Evolutionary conservation across 2,329 filamentous ascomycete species (phyloP).

Genomic region (Byssoonygena ceratinophila): DNA sequence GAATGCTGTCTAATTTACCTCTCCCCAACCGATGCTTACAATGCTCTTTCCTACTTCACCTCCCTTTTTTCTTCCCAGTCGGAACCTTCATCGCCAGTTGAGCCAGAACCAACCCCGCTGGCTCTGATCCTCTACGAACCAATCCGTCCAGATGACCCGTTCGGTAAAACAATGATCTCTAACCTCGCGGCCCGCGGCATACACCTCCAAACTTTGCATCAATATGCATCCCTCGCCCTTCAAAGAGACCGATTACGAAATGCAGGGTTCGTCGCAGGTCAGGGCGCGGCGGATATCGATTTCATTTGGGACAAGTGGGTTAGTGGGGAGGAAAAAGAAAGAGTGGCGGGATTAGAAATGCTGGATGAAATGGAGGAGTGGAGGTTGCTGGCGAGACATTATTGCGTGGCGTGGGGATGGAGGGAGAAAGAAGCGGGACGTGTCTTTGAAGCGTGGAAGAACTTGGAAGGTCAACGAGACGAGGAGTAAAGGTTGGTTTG

Average conservation of each 20-base stretch:
- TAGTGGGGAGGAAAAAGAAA: slow-evolving; percentile 56
- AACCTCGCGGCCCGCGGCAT: slow-evolving; percentile 79
- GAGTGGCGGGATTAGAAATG: slow-evolving; percentile 70
- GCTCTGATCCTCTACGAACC: slow-evolving; percentile 79
- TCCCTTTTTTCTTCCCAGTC: slow-evolving; percentile 32
- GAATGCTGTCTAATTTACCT: slow-evolving; percentile 96
- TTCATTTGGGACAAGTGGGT: slow-evolving; percentile 75
- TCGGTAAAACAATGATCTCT: slow-evolving; percentile 82
- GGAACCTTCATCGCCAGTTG: not conserved
- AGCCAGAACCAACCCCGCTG: slow-evolving; percentile 36
- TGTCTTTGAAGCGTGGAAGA: slow-evolving; percentile 31
- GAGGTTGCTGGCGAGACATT: slow-evolving; percentile 75
- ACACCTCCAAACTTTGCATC: slow-evolving; percentile 67
- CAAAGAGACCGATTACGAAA: slow-evolving; percentile 57
- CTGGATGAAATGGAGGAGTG: slow-evolving; percentile 95
- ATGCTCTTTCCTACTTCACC: slow-evolving; percentile 56
- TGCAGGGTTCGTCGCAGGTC: slow-evolving; percentile 53
- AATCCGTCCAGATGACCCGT: slow-evolving; percentile 69
- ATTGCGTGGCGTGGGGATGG: slow-evolving; percentile 83
- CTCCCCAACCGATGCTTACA: slow-evolving; percentile 50
- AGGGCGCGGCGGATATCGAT: slow-evolving; percentile 50
- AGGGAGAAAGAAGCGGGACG: slow-evolving; percentile 37
- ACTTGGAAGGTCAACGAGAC: slow-evolving; percentile 23
- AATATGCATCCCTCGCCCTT: slow-evolving; percentile 56
- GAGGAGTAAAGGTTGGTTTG: slow-evolving; percentile 5